A percentile compares a stretch with the other conserved stretches of the same genome.
phyloP scores from a whole-genome alignment of 164 flowering plant genomes.

The Kingdonia uniflora region DNA sequence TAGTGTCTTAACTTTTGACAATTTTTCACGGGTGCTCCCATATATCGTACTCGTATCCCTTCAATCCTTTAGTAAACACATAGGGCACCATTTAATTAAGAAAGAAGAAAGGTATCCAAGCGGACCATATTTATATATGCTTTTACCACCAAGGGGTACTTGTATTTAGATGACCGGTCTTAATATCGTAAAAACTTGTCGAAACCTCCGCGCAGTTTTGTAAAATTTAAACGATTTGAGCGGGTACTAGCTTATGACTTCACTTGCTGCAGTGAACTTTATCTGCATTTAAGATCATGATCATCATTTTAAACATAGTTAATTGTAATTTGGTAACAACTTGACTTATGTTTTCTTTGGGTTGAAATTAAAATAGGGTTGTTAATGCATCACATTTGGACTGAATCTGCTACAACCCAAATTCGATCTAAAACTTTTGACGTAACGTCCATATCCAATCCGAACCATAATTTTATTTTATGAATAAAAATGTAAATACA shows the following conservation, averaged over 20 bases:
- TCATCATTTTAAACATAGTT: no score
- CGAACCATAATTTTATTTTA: no score
- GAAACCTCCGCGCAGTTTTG: slow-evolving; percentile 24
- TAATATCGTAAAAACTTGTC: slow-evolving; percentile 17
- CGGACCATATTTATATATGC: background rate
- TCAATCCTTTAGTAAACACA: background rate
- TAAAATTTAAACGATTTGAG: slow-evolving; percentile 29
- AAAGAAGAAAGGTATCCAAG: no score
- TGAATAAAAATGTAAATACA: no score
- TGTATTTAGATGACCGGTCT: slow-evolving; percentile 20
- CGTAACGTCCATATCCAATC: no score
- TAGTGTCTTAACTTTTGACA: slow-evolving; percentile 23
- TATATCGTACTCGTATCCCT: slow-evolving; percentile 43
- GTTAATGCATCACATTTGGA: no score
- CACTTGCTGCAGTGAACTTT: slow-evolving; percentile 25
- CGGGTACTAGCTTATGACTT: slow-evolving; percentile 28
- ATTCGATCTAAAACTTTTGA: no score
- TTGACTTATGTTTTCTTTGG: no score
- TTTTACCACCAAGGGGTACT: slow-evolving; percentile 46
- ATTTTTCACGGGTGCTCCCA: slow-evolving; percentile 22
- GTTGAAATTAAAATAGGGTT: no score
- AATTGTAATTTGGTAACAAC: no score
- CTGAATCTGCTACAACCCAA: no score
- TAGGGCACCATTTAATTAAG: no score
- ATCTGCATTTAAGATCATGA: slow-evolving; percentile 13